Evolutionary conservation across 768 basidiomycete species (phyloP).

Genomic region (Auriscalpium orientale): DNA sequence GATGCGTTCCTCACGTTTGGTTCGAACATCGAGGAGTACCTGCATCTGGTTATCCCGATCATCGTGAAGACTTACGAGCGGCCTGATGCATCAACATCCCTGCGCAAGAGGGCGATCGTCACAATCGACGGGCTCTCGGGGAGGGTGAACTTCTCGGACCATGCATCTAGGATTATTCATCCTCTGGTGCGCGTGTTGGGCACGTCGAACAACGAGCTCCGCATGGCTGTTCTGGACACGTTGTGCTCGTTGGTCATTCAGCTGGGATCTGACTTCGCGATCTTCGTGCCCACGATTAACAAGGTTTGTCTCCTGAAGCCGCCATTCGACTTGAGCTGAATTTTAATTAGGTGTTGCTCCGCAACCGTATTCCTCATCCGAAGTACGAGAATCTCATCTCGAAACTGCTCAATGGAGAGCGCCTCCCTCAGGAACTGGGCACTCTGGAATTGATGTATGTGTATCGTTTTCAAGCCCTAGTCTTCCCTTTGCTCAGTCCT

Average conservation of each 20-base stretch:
- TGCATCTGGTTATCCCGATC: slow-evolving; percentile 93
- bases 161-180: slow-evolving; percentile 94
- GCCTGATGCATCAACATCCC: slow-evolving; percentile 56
- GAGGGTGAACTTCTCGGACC: slow-evolving; percentile 95
- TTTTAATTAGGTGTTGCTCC: slow-evolving; percentile 54
- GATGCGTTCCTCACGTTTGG: slow-evolving; percentile 95
- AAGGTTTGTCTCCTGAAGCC: slow-evolving; percentile 47
- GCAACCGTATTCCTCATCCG: slow-evolving; percentile 69
- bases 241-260: slow-evolving; percentile 89
- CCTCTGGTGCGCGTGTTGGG: slow-evolving; percentile 86
- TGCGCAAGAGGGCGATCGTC: slow-evolving; percentile 85
- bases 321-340: slow-evolving; percentile 1
- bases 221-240: slow-evolving; percentile 85
- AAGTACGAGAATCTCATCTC: slow-evolving; percentile 84
- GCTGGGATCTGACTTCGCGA: slow-evolving; percentile 92
- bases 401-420: slow-evolving; percentile 87
- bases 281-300: slow-evolving; percentile 95
- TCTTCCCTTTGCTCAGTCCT: not conserved
- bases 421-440: slow-evolving; percentile 78
- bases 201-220: slow-evolving; percentile 65
- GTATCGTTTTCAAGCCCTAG: not conserved
- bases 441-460: slow-evolving; percentile 61
- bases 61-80: slow-evolving; percentile 90
- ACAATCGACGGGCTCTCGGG: slow-evolving; percentile 87
- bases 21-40: slow-evolving; percentile 93